phyloP scores from a whole-genome alignment of 2,329 filamentous ascomycete genomes.

The Curvularia verruculosa region DNA sequence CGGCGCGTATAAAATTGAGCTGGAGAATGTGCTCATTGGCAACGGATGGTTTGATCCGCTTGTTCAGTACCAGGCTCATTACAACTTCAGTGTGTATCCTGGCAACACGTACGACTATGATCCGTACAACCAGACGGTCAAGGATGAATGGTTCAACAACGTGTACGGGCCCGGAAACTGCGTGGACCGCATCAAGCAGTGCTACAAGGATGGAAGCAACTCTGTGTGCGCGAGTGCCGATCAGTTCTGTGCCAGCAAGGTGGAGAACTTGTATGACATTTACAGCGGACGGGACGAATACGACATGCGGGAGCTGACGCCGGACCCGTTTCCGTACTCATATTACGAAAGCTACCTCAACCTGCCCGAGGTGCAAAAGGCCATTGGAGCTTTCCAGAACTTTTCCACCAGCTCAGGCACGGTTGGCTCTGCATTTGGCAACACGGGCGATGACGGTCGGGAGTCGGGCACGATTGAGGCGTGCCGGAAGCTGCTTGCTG shows the following conservation, averaged over 20 bases:
- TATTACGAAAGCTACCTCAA: slow-evolving; percentile 67
- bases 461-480: slow-evolving; percentile 53
- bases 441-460: slow-evolving; percentile 59
- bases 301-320: slow-evolving; percentile 62
- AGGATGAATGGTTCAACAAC: slow-evolving; percentile 63
- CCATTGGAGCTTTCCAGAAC: slow-evolving; percentile 66
- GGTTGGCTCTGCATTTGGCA: slow-evolving; percentile 54
- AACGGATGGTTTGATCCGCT: slow-evolving; percentile 66
- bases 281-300: slow-evolving; percentile 63
- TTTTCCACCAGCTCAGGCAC: slow-evolving; percentile 58
- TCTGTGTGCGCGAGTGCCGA: slow-evolving; percentile 61
- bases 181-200: slow-evolving; percentile 62
- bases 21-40: slow-evolving; percentile 60
- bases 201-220: slow-evolving; percentile 59
- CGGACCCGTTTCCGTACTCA: slow-evolving; percentile 64
- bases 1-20: slow-evolving; percentile 56
- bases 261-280: slow-evolving; percentile 60
- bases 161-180: slow-evolving; percentile 67
- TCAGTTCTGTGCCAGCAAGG: slow-evolving; percentile 60
- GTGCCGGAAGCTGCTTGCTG: slow-evolving; percentile 47
- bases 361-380: slow-evolving; percentile 58
- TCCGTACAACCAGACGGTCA: slow-evolving; percentile 58
- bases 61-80: slow-evolving; percentile 63
- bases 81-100: slow-evolving; percentile 63
- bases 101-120: slow-evolving; percentile 64